Evolutionary conservation across 768 basidiomycete genomes (phyloP), one percentile per base, ranked within the genome.

Genomic region (Trametes cinnabarina): DNA sequence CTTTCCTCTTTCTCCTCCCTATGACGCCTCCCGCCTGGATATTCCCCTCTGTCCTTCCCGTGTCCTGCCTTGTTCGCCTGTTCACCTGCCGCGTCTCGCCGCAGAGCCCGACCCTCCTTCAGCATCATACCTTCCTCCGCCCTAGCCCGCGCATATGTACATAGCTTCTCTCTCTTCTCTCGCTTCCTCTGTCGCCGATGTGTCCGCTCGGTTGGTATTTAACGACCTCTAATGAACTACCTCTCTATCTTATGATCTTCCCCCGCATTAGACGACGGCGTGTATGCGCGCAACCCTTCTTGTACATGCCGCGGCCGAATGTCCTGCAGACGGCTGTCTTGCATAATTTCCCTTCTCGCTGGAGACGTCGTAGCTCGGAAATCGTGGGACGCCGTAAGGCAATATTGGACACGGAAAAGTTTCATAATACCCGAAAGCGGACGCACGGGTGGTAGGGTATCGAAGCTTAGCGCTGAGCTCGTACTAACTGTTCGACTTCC

Each of bases 161-260:
- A 61, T 56, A 56, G 6, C 28, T 30, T 30, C 41, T 25, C 17
- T 51, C 46, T 10, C 47, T 44, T 42, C 35, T 44, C 17, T n/a
- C 42, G 30, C 49, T 20, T 43, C 34, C 19, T 34, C 28, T 28
- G 32, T 42, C 46, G 19, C 12, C 43, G 32, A 41, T 59, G 32
- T 59, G 30, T 46, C 50, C 49, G n/a, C 43, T 57, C 60, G 60
- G 60, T 57, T 57, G 51, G 55, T 61, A 61, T 61, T 61, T 61
- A 61, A 61, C 60, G 60, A 61, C 60, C 44, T 28, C 44, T 61
- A 61, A 61, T 61, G 60, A n/a, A 61, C 54, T 32, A 35, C 55
- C 55, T 57, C 55, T 51, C 42, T 58, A 56, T 61, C 55, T 57
- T 57, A 57, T 61, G 55, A 53, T 51, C 41, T 51, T n/a, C 10